A percentile compares a stretch with the other conserved stretches of the same genome.
phyloP scores from a whole-genome alignment of 176 grass and related monocot species.

The Tillandsia leiboldiana region DNA sequence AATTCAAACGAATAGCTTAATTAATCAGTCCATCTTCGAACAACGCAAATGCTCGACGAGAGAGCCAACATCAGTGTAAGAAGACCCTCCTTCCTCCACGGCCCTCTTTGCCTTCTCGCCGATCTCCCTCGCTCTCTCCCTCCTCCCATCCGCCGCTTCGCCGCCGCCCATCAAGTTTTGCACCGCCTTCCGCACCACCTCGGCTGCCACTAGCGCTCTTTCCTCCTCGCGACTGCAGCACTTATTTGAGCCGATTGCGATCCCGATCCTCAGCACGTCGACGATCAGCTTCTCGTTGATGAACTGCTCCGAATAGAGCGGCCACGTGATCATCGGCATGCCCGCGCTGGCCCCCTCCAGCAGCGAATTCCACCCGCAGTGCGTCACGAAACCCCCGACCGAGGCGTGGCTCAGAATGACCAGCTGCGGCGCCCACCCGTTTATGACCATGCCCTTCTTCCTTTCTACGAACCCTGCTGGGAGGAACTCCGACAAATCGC shows the following conservation, averaged over 20 bases:
- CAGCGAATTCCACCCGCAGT: conserved; percentile 42
- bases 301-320: conserved; percentile 32
- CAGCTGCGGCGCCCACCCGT: conserved; percentile 25
- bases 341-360: conserved; percentile 22
- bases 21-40: too few relatives aligned
- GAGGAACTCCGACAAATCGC: background rate
- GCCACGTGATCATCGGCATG: conserved; percentile 29
- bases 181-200: background rate
- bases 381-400: conserved; percentile 29
- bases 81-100: too few relatives aligned
- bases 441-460: conserved; percentile 21
- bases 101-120: too few relatives aligned
- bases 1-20: too few relatives aligned
- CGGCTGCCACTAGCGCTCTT: background rate
- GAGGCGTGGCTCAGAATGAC: conserved; percentile 22
- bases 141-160: too few relatives aligned
- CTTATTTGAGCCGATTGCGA: background rate
- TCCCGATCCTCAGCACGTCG: conserved; percentile 13
- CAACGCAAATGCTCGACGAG: too few relatives aligned
- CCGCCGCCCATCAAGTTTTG: too few relatives aligned
- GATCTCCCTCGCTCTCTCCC: too few relatives aligned
- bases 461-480: conserved; percentile 2
- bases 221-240: background rate
- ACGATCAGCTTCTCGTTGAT: conserved; percentile 28
- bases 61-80: too few relatives aligned